phyloP scores from a whole-genome alignment of 345 rosid species.

The Heritiera littoralis region DNA sequence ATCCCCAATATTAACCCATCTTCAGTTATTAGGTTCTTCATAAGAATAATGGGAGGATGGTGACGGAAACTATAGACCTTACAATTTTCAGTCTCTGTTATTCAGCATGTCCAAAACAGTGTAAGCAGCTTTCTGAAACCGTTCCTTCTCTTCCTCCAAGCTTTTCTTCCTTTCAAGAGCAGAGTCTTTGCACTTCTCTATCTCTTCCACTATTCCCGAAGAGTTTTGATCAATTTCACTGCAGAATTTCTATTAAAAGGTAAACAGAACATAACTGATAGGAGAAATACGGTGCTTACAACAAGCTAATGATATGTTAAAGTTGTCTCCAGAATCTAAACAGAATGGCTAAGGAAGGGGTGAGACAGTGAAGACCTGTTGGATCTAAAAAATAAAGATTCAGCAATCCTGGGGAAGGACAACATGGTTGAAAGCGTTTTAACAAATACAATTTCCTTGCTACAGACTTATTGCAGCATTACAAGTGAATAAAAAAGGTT shows the following conservation, averaged over 20 bases:
- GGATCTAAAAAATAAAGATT: constrained; percentile 13
- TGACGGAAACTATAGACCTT: constrained; percentile 12
- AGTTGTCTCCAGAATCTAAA: not conserved
- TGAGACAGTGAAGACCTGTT: not conserved
- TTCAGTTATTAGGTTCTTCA: constrained; percentile 5
- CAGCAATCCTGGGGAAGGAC: not conserved
- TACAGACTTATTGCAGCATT: not conserved
- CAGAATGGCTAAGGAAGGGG: not conserved
- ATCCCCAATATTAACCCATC: not conserved
- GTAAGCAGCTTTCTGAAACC: constrained; percentile 83
- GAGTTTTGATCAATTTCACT: constrained; percentile 87
- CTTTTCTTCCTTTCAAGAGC: constrained; percentile 68
- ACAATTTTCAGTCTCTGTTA: constrained; percentile 31
- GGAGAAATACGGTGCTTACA: not conserved
- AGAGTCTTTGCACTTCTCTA: constrained; percentile 65
- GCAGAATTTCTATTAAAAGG: constrained; percentile 20
- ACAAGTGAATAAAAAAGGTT: not conserved
- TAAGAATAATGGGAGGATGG: not conserved
- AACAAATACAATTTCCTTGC: not conserved
- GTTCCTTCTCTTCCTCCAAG: constrained; percentile 74
- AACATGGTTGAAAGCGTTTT: not conserved
- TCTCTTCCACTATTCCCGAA: constrained; percentile 65
- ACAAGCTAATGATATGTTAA: not conserved
- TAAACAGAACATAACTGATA: not conserved
- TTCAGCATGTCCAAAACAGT: constrained; percentile 67